Evolutionary conservation across 306 rosid species (phyloP).

Genomic region (Rosa lucieae): DNA sequence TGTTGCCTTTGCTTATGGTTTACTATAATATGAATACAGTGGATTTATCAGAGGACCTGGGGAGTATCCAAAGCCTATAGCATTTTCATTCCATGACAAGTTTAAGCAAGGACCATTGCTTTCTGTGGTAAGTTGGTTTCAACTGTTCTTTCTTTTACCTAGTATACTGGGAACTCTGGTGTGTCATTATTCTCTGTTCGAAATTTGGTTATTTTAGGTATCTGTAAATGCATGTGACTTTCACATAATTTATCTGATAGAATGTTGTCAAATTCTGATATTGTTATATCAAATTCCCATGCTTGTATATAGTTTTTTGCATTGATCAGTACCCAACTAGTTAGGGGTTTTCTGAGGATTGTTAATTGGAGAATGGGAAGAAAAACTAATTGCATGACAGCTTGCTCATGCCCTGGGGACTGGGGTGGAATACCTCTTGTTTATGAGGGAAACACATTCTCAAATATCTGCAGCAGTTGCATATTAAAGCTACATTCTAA

Average conservation of each 20-base stretch:
- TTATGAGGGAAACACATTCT: not conserved
- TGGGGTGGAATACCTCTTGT: not conserved
- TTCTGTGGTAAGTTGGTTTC: conserved; percentile 64
- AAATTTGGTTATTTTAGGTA: not conserved
- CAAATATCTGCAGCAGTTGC: not conserved
- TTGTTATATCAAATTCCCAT: not conserved
- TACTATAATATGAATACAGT: conserved; percentile 40
- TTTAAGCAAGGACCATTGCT: conserved; percentile 94
- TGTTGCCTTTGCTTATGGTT: conserved; percentile 7
- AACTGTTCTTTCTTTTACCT: conserved; percentile 6
- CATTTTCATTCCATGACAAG: conserved; percentile 79
- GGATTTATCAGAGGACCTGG: conserved; percentile 99
- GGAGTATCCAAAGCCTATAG: conserved; percentile 67
- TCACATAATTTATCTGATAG: not conserved
- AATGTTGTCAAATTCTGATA: not conserved
- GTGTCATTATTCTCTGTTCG: not conserved
- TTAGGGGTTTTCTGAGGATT: not conserved
- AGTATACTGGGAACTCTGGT: not conserved
- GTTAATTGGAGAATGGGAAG: not conserved
- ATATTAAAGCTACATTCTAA: not conserved
- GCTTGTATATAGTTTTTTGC: not conserved
- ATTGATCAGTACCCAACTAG: not conserved
- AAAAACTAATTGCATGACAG: not conserved
- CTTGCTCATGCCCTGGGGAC: not conserved
- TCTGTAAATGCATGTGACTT: not conserved